Conservation (phyloP, 768 basidiomycete species). For the Pisolithus microcarpus region DNA sequence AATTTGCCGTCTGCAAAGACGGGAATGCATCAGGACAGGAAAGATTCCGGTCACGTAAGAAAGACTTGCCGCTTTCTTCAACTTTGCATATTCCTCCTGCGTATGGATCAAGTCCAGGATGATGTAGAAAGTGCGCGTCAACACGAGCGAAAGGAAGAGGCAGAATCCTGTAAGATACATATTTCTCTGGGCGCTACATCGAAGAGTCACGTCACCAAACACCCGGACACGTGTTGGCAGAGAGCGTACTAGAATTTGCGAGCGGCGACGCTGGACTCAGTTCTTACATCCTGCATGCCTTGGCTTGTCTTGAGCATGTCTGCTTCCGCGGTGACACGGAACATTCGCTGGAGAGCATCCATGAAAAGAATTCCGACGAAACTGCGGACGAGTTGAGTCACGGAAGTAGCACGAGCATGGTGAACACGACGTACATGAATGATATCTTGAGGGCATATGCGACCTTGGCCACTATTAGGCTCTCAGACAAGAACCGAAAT, state of each 20-base stretch:
- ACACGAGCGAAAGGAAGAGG: conserved; percentile 91
- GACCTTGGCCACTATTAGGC: conserved; percentile 67
- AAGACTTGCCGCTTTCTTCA: conserved; percentile 53
- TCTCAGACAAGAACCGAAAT: conserved; percentile 68
- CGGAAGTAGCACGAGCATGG: neutral
- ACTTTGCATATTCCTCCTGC: conserved; percentile 79
- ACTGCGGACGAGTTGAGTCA: conserved; percentile 28
- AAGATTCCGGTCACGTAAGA: neutral
- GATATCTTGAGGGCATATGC: conserved; percentile 91
- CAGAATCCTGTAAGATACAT: conserved; percentile 91
- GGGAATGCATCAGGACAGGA: neutral
- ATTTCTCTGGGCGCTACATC: conserved; percentile 72
- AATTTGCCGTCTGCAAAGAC: conserved; percentile 26
- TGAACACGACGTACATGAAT: conserved; percentile 60
- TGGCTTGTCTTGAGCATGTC: conserved; percentile 57
- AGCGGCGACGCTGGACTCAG: conserved; percentile 85
- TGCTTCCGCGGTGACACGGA: conserved; percentile 65
- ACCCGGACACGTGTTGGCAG: neutral
- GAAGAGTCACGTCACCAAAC: neutral
- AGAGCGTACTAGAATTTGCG: conserved; percentile 85
- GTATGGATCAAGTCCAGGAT: conserved; percentile 85
- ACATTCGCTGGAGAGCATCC: conserved; percentile 92
- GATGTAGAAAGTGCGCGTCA: conserved; percentile 89
- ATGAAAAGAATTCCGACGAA: conserved; percentile 84
- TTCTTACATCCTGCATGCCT: conserved; percentile 52